Evolutionary conservation across 2,329 filamentous ascomycete genomes (phyloP).

Genomic region (Graphilbum fragrans): DNA sequence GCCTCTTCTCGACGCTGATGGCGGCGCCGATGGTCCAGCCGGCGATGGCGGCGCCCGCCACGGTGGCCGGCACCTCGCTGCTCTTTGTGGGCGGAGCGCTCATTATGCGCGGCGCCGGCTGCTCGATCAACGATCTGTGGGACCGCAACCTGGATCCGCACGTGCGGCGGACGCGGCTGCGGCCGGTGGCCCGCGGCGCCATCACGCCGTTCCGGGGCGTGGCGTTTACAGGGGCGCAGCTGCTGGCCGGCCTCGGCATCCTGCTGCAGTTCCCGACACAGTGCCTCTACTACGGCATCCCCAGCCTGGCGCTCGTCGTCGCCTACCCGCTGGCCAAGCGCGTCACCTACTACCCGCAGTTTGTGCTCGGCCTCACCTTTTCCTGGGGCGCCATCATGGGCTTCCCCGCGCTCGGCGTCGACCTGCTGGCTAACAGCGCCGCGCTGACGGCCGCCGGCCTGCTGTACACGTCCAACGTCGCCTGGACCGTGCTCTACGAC

Average conservation of each 20-base stretch:
- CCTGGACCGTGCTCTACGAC: slow-evolving; percentile 82
- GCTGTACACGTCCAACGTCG: slow-evolving; percentile 66
- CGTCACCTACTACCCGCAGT: slow-evolving; percentile 77
- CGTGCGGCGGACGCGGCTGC: slow-evolving; percentile 61
- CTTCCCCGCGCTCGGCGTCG: slow-evolving; percentile 70
- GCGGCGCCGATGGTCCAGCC: slow-evolving; percentile 59
- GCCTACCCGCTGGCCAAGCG: slow-evolving; percentile 76
- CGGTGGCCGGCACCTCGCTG: slow-evolving; percentile 50
- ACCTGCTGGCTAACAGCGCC: slow-evolving; percentile 51
- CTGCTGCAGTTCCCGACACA: slow-evolving; percentile 62
- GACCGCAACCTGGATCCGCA: slow-evolving; percentile 77
- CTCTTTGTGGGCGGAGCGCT: slow-evolving; percentile 68
- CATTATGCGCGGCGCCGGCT: slow-evolving; percentile 79
- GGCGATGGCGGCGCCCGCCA: slow-evolving; percentile 39
- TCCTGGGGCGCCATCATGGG: slow-evolving; percentile 85
- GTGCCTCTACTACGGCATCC: slow-evolving; percentile 68
- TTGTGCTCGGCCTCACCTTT: slow-evolving; percentile 72
- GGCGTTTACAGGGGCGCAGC: slow-evolving; percentile 61
- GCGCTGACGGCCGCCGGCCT: slow-evolving; percentile 55
- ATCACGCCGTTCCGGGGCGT: slow-evolving; percentile 61
- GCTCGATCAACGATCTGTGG: slow-evolving; percentile 85
- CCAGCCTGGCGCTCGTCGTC: slow-evolving; percentile 61
- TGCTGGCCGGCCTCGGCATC: slow-evolving; percentile 60
- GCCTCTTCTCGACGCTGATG: slow-evolving; percentile 71
- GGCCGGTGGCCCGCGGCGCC: slow-evolving; percentile 71